A percentile compares a stretch with the other conserved stretches of the same genome.
phyloP scores from a whole-genome alignment of 2,329 filamentous ascomycete genomes.

The Fusarium circinatum region DNA sequence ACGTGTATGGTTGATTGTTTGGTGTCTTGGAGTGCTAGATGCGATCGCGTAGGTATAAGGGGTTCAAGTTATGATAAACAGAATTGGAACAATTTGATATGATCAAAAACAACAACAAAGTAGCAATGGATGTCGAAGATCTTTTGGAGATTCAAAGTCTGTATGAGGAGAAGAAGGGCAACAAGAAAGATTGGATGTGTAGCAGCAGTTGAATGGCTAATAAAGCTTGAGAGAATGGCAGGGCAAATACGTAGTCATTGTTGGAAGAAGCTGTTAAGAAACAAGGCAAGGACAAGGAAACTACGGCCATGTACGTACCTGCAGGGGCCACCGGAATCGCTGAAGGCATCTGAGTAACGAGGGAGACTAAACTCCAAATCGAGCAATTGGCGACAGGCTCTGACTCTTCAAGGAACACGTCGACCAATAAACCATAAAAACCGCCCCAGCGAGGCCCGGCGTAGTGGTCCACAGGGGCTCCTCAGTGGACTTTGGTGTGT shows the following conservation, averaged over 20 bases:
- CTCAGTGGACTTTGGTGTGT: constrained; percentile 32
- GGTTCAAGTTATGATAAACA: constrained; percentile 3
- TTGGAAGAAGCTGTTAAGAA: constrained; percentile 27
- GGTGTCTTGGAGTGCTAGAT: constrained; percentile 15
- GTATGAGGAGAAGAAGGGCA: constrained; percentile 20
- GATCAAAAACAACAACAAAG: constrained; percentile 1
- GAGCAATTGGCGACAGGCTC: constrained; percentile 26
- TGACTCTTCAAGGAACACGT: constrained; percentile 21
- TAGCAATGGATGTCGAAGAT: constrained; percentile 20
- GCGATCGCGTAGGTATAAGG: constrained; percentile 14
- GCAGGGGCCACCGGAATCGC: constrained; percentile 44
- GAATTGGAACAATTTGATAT: constrained; percentile 1
- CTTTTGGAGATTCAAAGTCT: constrained; percentile 22
- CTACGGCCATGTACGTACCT: constrained; percentile 38
- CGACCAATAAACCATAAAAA: constrained; percentile 29
- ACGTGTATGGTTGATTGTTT: constrained; percentile 4
- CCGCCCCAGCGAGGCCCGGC: constrained; percentile 39
- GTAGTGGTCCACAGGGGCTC: constrained; percentile 42
- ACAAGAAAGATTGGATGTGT: constrained; percentile 5
- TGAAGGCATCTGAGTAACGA: constrained; percentile 45
- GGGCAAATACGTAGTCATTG: constrained; percentile 29
- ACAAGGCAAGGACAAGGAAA: constrained; percentile 39
- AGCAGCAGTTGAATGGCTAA: constrained; percentile 36
- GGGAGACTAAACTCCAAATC: constrained; percentile 38
- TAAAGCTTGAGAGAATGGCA: constrained; percentile 26